Evolutionary conservation across 352 stramenopile genomes (phyloP).

Genomic region (Thraustochytrium sp.): DNA sequence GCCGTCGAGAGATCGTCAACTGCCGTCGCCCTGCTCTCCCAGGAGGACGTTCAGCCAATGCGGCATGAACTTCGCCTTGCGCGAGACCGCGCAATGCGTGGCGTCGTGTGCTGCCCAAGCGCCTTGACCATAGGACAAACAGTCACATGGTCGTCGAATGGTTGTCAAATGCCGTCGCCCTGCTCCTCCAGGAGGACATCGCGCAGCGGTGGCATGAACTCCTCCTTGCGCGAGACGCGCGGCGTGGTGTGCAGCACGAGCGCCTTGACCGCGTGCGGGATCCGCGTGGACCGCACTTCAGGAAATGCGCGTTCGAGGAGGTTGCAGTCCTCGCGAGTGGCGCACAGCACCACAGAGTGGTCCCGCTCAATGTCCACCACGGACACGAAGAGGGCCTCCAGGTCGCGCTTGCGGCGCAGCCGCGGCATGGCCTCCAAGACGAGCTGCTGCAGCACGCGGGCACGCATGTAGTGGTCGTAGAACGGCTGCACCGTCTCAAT

Average conservation of each 20-base stretch:
- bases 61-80: no score
- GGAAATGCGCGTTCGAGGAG: conserved; percentile 55
- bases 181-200: background rate
- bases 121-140: background rate
- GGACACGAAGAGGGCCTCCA: conserved; percentile 54
- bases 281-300: background rate
- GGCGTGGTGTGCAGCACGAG: background rate
- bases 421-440: conserved; percentile 55
- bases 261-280: background rate
- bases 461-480: conserved; percentile 59
- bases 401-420: conserved; percentile 51
- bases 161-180: background rate
- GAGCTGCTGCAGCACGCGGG: conserved; percentile 53
- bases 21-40: no score
- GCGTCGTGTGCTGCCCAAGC: no score
- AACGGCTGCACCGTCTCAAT: conserved; percentile 48
- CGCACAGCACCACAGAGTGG: conserved; percentile 53
- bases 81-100: no score
- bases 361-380: conserved; percentile 63
- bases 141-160: background rate
- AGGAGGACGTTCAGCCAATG: no score
- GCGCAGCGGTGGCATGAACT: conserved; percentile 42
- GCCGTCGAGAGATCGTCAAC: no score
- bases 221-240: conserved; percentile 48
- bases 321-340: conserved; percentile 48